Percentiles rank a stretch among this genome's conserved stretches.
Conservation (phyloP, 1,139 yeast species). For the Suhomyces bribrorum region DNA sequence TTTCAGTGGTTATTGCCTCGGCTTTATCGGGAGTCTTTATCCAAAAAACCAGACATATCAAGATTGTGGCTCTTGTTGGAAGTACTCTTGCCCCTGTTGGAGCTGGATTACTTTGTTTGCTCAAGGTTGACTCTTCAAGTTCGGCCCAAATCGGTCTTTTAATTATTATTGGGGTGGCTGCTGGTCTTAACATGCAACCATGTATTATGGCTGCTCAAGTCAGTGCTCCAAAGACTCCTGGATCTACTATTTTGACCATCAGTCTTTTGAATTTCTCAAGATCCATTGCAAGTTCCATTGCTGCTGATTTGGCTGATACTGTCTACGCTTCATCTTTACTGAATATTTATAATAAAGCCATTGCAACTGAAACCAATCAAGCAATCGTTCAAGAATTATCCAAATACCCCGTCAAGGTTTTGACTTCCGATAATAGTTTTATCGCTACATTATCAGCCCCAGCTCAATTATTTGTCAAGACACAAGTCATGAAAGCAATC, state of each 20-base stretch:
- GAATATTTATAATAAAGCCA: conserved; percentile 18
- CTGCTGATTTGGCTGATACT: conserved; percentile 36
- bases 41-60: conserved; percentile 32
- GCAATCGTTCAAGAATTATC: conserved; percentile 6
- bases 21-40: conserved; percentile 31
- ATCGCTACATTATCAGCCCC: conserved; percentile 25
- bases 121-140: conserved; percentile 31
- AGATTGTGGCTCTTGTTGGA: conserved; percentile 31
- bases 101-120: conserved; percentile 33
- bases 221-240: conserved; percentile 38
- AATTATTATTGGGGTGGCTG: conserved; percentile 32
- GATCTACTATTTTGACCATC: conserved; percentile 41
- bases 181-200: conserved; percentile 35
- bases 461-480: conserved; percentile 29
- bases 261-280: conserved; percentile 34
- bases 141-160: conserved; percentile 36
- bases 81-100: conserved; percentile 34
- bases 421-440: conserved; percentile 9
- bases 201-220: conserved; percentile 32
- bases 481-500: conserved; percentile 32
- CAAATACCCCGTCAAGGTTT: conserved; percentile 1
- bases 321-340: conserved; percentile 34
- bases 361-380: conserved; percentile 15
- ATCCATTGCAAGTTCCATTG: conserved; percentile 34
- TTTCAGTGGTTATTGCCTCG: conserved; percentile 36